Percentiles rank a stretch among this genome's conserved stretches.
These are phyloP conservation scores for Pleurotus salmoneostramineus DNA, from an alignment of 768 basidiomycete species.

Conservation along the genomic window DNA sequence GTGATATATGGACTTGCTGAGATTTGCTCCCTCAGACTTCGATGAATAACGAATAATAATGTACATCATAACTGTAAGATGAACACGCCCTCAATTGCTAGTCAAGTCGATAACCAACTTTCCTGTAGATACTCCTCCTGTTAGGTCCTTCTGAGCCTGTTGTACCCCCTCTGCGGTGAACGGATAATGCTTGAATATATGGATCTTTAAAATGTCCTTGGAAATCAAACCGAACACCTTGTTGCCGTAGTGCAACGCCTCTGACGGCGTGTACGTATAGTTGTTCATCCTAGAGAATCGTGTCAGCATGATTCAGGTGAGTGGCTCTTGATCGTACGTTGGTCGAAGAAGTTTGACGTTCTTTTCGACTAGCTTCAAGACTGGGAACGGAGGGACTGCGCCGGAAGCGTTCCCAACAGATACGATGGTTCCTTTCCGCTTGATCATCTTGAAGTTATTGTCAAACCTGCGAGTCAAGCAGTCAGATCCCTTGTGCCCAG, in stretches of 20 bases:
- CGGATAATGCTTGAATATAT: constrained; percentile 73
- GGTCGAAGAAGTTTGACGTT: constrained; percentile 79
- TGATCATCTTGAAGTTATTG: constrained; percentile 74
- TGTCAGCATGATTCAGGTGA: not conserved
- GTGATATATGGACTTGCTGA: no score
- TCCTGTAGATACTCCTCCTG: constrained; percentile 74
- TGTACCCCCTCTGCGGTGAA: constrained; percentile 79
- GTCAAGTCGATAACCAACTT: constrained; percentile 72
- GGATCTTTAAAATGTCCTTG: constrained; percentile 58
- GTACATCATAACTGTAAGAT: not conserved
- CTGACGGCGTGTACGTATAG: constrained; percentile 72
- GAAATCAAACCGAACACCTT: constrained; percentile 62
- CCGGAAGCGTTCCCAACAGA: constrained; percentile 93
- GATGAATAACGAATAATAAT: not conserved
- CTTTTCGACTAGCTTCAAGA: constrained; percentile 73
- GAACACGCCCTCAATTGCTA: not conserved
- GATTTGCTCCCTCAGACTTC: no score
- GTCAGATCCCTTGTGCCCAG: no score
- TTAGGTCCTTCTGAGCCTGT: constrained; percentile 77
- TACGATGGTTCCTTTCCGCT: constrained; percentile 87
- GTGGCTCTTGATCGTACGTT: constrained; percentile 39
- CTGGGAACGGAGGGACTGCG: constrained; percentile 69
- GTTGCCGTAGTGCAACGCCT: constrained; percentile 60
- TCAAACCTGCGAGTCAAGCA: constrained; percentile 53
- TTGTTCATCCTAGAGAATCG: constrained; percentile 50